These are phyloP conservation scores for Globisporangium nunn DNA, from an alignment of 352 stramenopile genomes.

Conservation along the genomic window DNA sequence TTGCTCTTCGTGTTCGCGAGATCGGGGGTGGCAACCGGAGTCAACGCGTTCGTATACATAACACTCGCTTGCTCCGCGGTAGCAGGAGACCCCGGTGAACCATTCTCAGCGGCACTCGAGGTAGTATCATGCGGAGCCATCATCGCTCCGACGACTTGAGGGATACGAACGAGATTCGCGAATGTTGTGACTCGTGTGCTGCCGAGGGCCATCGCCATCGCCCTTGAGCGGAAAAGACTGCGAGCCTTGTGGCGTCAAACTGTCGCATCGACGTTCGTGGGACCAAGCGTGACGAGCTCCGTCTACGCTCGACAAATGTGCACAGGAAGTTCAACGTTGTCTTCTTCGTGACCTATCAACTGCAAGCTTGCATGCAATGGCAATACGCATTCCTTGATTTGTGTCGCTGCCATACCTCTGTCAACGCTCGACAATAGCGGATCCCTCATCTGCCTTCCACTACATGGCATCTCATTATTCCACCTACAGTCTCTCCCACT, in stretches of 20 bases:
- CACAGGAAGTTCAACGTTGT: background rate
- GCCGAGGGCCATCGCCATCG: background rate
- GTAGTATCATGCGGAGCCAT: background rate
- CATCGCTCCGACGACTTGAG: background rate
- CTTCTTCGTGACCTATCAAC: background rate
- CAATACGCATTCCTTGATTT: too few species aligned
- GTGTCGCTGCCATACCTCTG: too few species aligned
- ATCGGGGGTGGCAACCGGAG: background rate
- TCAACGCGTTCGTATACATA: background rate
- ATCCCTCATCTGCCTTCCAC: too few species aligned
- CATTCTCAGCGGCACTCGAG: background rate
- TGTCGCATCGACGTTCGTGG: background rate
- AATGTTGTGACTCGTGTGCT: background rate
- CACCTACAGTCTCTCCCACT: too few species aligned
- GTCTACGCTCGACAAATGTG: background rate
- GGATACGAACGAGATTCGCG: background rate
- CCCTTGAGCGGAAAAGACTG: background rate
- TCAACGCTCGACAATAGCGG: too few species aligned
- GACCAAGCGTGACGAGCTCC: background rate
- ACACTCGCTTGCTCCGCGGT: background rate
- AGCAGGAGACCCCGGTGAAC: background rate
- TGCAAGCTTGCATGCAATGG: background rate
- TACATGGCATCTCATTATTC: too few species aligned
- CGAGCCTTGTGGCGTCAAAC: background rate
- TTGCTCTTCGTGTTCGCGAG: background rate